Conservation (phyloP, 2,329 filamentous ascomycete species). For the Cladobotryum mycophilum region DNA sequence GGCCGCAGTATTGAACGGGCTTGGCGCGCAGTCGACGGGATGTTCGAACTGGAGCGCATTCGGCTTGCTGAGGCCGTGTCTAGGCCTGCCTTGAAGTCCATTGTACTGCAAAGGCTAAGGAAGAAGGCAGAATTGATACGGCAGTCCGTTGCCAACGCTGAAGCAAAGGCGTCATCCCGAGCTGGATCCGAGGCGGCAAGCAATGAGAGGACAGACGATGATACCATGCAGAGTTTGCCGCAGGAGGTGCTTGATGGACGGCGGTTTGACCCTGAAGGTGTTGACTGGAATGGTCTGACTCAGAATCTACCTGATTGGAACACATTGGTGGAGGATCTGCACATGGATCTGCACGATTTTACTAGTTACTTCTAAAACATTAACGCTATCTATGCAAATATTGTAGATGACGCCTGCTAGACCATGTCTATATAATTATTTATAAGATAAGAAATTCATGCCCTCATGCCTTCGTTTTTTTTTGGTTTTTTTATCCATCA, state of each 20-base stretch:
- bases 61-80: constrained; percentile 8
- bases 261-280: constrained; percentile 8
- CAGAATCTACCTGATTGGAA: constrained; percentile 12
- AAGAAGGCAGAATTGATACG: constrained; percentile 11
- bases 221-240: neutral
- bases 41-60: constrained; percentile 7
- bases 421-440: too few relatives aligned
- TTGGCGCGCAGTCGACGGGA: constrained; percentile 4
- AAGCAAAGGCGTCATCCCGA: neutral
- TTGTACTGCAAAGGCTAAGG: constrained; percentile 7
- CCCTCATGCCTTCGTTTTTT: neutral
- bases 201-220: neutral
- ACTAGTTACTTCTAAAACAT: constrained; percentile 10
- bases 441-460: too few relatives aligned
- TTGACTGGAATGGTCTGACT: constrained; percentile 9
- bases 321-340: constrained; percentile 9
- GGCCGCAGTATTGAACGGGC: constrained; percentile 21
- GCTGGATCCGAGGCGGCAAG: neutral
- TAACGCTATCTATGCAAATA: too few relatives aligned
- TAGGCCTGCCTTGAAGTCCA: constrained; percentile 6
- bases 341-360: constrained; percentile 11
- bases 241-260: constrained; percentile 5
- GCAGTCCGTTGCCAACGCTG: neutral
- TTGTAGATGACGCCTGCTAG: too few relatives aligned
- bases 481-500: too few relatives aligned